These are phyloP conservation scores for Penicillium cosmopolitanum DNA, from an alignment of 495 filamentous ascomycete species.

Conservation along the genomic window DNA sequence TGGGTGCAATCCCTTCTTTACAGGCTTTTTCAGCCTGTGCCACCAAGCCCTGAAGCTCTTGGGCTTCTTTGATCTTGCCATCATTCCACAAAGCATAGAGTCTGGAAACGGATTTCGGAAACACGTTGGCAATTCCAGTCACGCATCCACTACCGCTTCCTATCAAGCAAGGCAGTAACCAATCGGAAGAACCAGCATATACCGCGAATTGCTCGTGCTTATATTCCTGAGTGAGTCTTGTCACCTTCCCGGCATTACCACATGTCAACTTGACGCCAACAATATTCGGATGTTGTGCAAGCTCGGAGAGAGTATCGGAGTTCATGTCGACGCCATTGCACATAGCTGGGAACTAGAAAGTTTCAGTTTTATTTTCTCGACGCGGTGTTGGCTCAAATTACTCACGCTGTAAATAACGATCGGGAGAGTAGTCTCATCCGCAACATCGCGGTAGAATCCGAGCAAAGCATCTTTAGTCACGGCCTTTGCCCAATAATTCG, in stretches of 20 bases:
- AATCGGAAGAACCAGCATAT: conserved; percentile 67
- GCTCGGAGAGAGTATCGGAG: conserved; percentile 55
- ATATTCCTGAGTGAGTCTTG: conserved; percentile 53
- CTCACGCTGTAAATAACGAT: conserved; percentile 61
- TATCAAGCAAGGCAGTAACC: conserved; percentile 54
- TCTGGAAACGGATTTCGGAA: conserved; percentile 63
- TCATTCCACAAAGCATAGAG: conserved; percentile 64
- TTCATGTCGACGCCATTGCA: conserved; percentile 69
- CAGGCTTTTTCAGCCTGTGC: conserved; percentile 79
- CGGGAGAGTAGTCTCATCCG: conserved; percentile 49
- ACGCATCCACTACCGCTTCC: conserved; percentile 65
- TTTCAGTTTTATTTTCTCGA: neutral
- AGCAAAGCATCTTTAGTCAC: conserved; percentile 58
- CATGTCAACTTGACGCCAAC: conserved; percentile 71
- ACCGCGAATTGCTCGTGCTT: conserved; percentile 57
- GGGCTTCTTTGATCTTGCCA: conserved; percentile 65
- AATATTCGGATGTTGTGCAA: conserved; percentile 53
- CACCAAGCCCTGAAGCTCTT: conserved; percentile 70
- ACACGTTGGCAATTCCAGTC: conserved; percentile 67
- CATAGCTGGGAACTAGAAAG: conserved; percentile 61
- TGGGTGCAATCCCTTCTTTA: conserved; percentile 70
- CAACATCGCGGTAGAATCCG: conserved; percentile 60
- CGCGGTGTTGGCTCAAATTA: too few relatives aligned
- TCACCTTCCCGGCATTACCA: conserved; percentile 64
- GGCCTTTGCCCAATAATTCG: conserved; percentile 60